Evolutionary conservation across 805 yeast genomes (phyloP), one percentile per base, ranked within the genome.

Genomic region (Lachancea waltii): DNA sequence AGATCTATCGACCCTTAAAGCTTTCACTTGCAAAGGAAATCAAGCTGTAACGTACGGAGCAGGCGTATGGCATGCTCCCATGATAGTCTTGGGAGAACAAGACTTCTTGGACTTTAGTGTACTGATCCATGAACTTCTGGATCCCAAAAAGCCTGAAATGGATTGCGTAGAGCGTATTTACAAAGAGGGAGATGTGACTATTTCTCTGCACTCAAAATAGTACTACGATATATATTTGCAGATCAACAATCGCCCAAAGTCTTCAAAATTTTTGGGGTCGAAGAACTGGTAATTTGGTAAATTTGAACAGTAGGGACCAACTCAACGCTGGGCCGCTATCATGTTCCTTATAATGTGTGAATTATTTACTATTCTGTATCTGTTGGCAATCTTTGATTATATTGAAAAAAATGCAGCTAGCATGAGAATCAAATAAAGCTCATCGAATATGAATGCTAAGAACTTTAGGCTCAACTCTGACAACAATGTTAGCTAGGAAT

Each of bases 1-100:
- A 0, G 84, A 82, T 48, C 70, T 74, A n/a, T 48, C 62, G 2
- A 62, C 73, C 0, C 50, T 80, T 8, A 70, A 66, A 46, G 95
- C 95, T 0, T 89, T 87, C 51, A 47, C 76, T 5, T 85, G 89
- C 47, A 70, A 64, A 39, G 95, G 95, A 0, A 80, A 84, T 56
- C 95, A 87, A 54, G 84, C 95, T 0, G 86, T 89, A 3, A 89
- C 96, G 0, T 87, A 87, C 57, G 94, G 87, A 0, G 75, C 72
- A 6, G 72, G 69, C 33, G 36, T 81, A 4, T 89, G 97, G 97
- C 97, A 89, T 57, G 95, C 97, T 0, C 97, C 97, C 3, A 89
- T 89, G 97, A 81, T 90, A 16, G 90, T 85, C 2, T 58, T 86
- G 7, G 81, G 79, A 23, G 76, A 73, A 13, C 41, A 34, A 17